Evolutionary conservation across 352 stramenopile species (phyloP).

Genomic region (Thalassiosira allenii): DNA sequence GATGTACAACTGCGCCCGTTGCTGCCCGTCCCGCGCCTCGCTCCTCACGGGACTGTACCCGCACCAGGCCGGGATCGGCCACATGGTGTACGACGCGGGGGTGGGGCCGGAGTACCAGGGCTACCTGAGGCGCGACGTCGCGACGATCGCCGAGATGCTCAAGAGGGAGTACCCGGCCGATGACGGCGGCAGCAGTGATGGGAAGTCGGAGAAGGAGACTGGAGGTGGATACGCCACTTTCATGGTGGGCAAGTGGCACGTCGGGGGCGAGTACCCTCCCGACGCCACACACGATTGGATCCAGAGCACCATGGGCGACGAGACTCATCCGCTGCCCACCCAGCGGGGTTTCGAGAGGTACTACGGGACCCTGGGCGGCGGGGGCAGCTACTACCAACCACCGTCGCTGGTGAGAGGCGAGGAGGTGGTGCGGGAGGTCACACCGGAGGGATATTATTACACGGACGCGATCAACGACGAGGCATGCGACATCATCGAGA

Average conservation of each 20-base stretch:
- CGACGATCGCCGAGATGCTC: slow-evolving; percentile 62
- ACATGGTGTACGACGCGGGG: slow-evolving; percentile 66
- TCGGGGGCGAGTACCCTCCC: slow-evolving; percentile 59
- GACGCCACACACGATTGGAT: slow-evolving; percentile 58
- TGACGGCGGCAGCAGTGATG: slow-evolving; percentile 51
- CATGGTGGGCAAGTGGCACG: slow-evolving; percentile 70
- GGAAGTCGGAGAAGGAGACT: slow-evolving; percentile 36
- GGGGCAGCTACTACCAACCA: slow-evolving; percentile 62
- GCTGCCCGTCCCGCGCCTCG: slow-evolving; percentile 58
- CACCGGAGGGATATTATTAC: slow-evolving; percentile 62
- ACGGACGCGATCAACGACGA: slow-evolving; percentile 70
- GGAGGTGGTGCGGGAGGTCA: slow-evolving; percentile 38
- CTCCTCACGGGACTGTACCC: slow-evolving; percentile 61
- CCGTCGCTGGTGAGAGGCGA: slow-evolving; percentile 50
- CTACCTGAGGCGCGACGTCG: slow-evolving; percentile 45
- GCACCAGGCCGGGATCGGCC: slow-evolving; percentile 66
- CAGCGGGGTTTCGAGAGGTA: slow-evolving; percentile 60
- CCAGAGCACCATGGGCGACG: slow-evolving; percentile 49
- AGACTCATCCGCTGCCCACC: slow-evolving; percentile 48
- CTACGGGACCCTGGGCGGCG: slow-evolving; percentile 61
- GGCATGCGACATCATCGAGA: slow-evolving; percentile 58
- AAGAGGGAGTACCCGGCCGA: slow-evolving; percentile 38
- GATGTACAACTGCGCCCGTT: slow-evolving; percentile 67
- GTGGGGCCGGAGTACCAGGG: slow-evolving; percentile 57
- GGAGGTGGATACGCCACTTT: slow-evolving; percentile 48